Base-by-base conservation (phyloP, 352 stramenopile species). In the Globisporangium spinosum region DNA sequence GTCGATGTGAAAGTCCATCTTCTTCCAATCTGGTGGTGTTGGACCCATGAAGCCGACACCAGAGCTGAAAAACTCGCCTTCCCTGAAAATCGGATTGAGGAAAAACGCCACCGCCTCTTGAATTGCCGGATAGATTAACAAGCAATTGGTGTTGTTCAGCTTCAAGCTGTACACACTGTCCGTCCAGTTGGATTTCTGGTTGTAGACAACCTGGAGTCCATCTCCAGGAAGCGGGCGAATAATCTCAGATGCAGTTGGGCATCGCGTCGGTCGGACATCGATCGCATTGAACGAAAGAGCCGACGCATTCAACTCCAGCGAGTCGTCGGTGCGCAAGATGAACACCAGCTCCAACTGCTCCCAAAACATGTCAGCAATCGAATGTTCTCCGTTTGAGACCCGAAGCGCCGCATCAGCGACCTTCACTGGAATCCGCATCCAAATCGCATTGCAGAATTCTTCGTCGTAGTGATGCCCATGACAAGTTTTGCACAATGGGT, bases 311-410 rank as follows among this genome's bases (percentile, higher is more conserved):
- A 95, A 65, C 59, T 94, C 87, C 32, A 96, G 47, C 4, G 83
- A 92, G 70, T 96, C 89, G 65, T 94, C 87, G 5, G 89, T 96
- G 35, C 85, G 79, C 58, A 95, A 73, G 7, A 76, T 86, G 66
- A 96, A 91, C 8, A 75, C 77, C 49, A 96, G 68, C 58, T 93
- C 84, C 20, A 96, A 70, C 61, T 96, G 85, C 58, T 96, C 89
- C 64, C 86, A 89, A 53, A 93, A 84, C 51, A 95, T 62, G 62
- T 95, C 87, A 3, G 79, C 81, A 29, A 94, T 79, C 23, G 77
- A 61, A 56, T 91, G 70, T 3, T 85, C 74, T 17, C 68, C 66
- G 43, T 77, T 91, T 15, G 80, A 85, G 40, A 96, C 80, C 23
- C 85, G 83, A 64, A 96, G 74, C 2, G 83, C 80, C 45, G 84